Conservation (phyloP, 176 grass and related monocot species). For the Rhynchospora breviuscula region DNA sequence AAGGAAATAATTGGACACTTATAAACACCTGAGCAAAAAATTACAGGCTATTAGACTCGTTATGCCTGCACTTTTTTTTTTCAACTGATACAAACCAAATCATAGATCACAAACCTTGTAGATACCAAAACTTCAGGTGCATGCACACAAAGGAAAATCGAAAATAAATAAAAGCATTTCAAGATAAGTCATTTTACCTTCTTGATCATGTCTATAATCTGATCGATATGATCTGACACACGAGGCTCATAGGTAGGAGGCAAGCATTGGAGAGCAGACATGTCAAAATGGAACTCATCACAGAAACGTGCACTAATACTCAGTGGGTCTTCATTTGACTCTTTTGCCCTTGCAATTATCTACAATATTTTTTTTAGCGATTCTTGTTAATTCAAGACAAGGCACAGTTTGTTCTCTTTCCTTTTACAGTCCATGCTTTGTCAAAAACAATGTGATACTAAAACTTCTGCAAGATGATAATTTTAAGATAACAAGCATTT, state of each 20-base stretch:
- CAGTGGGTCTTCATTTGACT: conserved; percentile 79
- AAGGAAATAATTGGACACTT: not conserved
- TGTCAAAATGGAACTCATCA: conserved; percentile 82
- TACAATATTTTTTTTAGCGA: conserved; percentile 31
- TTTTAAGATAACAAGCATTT: not conserved
- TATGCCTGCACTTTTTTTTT: not conserved
- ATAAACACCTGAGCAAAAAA: not conserved
- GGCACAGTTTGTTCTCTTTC: not conserved
- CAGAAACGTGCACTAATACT: conserved; percentile 70
- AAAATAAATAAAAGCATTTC: not conserved
- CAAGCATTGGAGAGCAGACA: conserved; percentile 84
- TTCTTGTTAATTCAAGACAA: not conserved
- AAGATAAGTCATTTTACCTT: conserved; percentile 39
- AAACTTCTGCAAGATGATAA: not conserved
- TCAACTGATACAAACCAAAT: not conserved
- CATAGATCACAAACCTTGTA: not conserved
- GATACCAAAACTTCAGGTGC: not conserved
- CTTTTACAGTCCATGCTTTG: not conserved
- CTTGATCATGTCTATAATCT: conserved; percentile 94
- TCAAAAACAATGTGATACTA: not conserved
- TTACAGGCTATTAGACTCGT: not conserved
- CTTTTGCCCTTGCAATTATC: conserved; percentile 97
- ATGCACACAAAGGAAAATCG: not conserved
- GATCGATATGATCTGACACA: conserved; percentile 75
- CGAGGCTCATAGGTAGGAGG: conserved; percentile 77